phyloP scores from a whole-genome alignment of 768 basidiomycete genomes.

The Mycena amicta region DNA sequence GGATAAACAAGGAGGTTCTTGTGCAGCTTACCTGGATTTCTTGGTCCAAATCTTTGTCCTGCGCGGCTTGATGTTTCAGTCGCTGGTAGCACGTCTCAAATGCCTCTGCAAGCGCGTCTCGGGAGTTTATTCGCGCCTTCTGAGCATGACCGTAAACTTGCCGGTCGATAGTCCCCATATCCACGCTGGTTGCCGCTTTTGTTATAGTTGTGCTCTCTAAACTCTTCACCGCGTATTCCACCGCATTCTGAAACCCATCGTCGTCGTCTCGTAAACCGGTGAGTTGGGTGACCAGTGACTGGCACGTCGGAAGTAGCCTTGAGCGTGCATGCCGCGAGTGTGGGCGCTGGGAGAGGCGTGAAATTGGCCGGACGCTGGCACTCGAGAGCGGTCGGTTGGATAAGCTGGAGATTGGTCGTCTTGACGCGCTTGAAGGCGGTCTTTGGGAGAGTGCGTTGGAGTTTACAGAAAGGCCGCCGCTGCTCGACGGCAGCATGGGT shows the following conservation, averaged over 20 bases:
- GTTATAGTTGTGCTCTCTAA: conserved; percentile 56
- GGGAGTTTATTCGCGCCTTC: conserved; percentile 71
- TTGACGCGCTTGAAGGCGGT: conserved; percentile 45
- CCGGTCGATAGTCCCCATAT: conserved; percentile 56
- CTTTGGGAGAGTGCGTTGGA: conserved; percentile 20
- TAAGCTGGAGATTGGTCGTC: conserved; percentile 47
- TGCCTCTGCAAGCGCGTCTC: conserved; percentile 62
- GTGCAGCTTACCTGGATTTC: conserved; percentile 55
- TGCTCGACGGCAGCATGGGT: conserved; percentile 24
- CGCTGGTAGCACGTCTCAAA: conserved; percentile 53
- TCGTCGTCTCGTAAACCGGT: conserved; percentile 54
- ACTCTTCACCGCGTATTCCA: conserved; percentile 61
- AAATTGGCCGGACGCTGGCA: conserved; percentile 39
- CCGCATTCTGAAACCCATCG: conserved; percentile 44
- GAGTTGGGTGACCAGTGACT: conserved; percentile 55
- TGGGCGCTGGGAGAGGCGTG: conserved; percentile 46
- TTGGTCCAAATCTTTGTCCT: conserved; percentile 62
- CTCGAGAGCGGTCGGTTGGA: conserved; percentile 41
- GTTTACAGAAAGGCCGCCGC: conserved; percentile 16
- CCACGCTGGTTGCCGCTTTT: conserved; percentile 60
- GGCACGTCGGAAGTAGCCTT: conserved; percentile 56
- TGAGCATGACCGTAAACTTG: conserved; percentile 59
- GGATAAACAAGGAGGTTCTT: neutral
- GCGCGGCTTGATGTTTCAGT: conserved; percentile 52
- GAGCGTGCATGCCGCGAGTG: conserved; percentile 58